Evolutionary conservation across 2,329 filamentous ascomycete genomes (phyloP).

Genomic region (Colletotrichum lini): DNA sequence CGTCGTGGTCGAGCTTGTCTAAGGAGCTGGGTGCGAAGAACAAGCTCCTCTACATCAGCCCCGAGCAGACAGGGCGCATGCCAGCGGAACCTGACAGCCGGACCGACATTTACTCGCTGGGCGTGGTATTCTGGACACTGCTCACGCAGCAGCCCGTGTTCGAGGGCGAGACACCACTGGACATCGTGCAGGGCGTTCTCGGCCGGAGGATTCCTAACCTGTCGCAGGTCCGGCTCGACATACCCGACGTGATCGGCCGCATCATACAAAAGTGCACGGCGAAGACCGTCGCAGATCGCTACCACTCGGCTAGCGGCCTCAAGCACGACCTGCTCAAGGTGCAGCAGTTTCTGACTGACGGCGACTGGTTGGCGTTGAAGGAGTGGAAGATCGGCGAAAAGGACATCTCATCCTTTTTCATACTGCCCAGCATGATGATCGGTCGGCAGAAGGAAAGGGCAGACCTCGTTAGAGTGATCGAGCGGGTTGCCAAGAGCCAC

Average conservation of each 20-base stretch:
- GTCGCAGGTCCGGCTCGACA: conserved; percentile 82
- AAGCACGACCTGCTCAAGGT: conserved; percentile 85
- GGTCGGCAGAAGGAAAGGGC: conserved; percentile 82
- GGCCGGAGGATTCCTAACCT: conserved; percentile 83
- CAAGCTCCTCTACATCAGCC: conserved; percentile 92
- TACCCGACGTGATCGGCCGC: conserved; percentile 85
- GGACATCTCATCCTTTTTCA: conserved; percentile 93
- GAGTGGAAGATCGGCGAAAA: conserved; percentile 84
- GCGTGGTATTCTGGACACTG: conserved; percentile 90
- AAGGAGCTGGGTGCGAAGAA: conserved; percentile 89
- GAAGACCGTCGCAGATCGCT: conserved; percentile 88
- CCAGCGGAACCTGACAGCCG: conserved; percentile 91
- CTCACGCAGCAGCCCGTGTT: conserved; percentile 86
- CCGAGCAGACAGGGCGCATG: conserved; percentile 94
- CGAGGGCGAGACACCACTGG: conserved; percentile 83
- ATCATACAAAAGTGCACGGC: conserved; percentile 95
- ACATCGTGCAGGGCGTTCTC: conserved; percentile 92
- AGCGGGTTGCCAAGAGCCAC: conserved; percentile 80
- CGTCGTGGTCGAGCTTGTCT: conserved; percentile 87
- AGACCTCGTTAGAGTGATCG: conserved; percentile 80
- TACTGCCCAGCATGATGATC: conserved; percentile 85
- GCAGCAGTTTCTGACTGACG: conserved; percentile 80
- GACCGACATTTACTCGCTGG: conserved; percentile 94
- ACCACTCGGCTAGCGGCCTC: conserved; percentile 89
- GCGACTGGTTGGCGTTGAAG: conserved; percentile 78